Percentiles rank a stretch among this genome's conserved stretches.
phyloP scores from a whole-genome alignment of 768 basidiomycete species.

The Stropharia rugosoannulata region DNA sequence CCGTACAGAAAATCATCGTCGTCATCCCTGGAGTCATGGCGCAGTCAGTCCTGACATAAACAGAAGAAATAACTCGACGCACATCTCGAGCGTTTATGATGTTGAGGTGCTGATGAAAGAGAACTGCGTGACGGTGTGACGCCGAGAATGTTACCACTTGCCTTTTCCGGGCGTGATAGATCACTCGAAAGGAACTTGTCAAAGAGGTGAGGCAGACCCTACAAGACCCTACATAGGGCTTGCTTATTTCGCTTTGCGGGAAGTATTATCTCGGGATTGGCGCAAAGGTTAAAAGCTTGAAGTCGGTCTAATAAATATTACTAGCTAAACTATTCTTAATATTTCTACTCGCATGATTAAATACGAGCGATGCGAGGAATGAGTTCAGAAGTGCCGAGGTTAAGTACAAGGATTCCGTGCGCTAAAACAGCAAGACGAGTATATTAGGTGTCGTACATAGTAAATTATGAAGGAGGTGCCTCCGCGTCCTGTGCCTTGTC shows the following conservation, averaged over 20 bases:
- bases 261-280: background rate
- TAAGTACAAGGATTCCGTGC: background rate
- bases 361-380: too few species aligned
- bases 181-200: background rate
- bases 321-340: too few species aligned
- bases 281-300: too few species aligned
- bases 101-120: slow-evolving; percentile 3
- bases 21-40: slow-evolving; percentile 53
- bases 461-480: background rate
- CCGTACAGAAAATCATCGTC: slow-evolving; percentile 84
- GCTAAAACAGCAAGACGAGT: background rate
- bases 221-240: too few species aligned
- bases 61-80: background rate
- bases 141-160: background rate
- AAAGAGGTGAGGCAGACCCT: too few species aligned
- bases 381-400: too few species aligned
- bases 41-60: background rate
- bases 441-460: background rate
- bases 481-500: background rate
- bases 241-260: too few species aligned
- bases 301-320: too few species aligned
- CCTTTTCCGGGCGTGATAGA: background rate
- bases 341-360: too few species aligned
- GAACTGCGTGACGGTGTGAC: slow-evolving; percentile 2
- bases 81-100: slow-evolving; percentile 3